Evolutionary conservation across 306 rosid genomes (phyloP).

Genomic region (Trifolium subterraneum): DNA sequence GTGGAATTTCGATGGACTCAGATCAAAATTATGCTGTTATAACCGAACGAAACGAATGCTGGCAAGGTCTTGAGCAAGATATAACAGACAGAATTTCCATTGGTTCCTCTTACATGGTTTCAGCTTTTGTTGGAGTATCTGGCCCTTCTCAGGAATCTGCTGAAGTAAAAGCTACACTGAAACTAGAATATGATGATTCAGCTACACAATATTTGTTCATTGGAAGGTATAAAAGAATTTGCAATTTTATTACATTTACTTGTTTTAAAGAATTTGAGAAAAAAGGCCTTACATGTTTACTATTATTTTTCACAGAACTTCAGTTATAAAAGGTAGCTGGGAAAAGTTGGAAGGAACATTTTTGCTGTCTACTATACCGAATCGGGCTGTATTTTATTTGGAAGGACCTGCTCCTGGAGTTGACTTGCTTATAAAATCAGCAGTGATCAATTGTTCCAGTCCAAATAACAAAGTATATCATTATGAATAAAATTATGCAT

Average conservation of each 20-base stretch:
- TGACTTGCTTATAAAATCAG: constrained; percentile 73
- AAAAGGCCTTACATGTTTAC: constrained; percentile 24
- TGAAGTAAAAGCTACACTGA: constrained; percentile 87
- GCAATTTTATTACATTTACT: constrained; percentile 5
- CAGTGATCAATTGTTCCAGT: constrained; percentile 55
- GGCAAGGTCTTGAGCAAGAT: constrained; percentile 98
- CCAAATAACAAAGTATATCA: constrained; percentile 51
- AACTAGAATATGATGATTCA: constrained; percentile 62
- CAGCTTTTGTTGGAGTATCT: constrained; percentile 80
- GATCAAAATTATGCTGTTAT: constrained; percentile 65
- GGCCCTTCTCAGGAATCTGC: constrained; percentile 61
- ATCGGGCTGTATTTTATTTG: constrained; percentile 69
- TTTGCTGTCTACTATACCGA: constrained; percentile 65
- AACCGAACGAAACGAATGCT: constrained; percentile 69
- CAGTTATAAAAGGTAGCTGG: constrained; percentile 70
- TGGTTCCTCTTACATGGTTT: constrained; percentile 67
- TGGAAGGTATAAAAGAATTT: constrained; percentile 64
- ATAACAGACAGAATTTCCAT: constrained; percentile 62
- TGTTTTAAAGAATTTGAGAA: constrained; percentile 23
- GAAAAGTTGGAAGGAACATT: constrained; percentile 81
- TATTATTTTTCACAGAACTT: constrained; percentile 62
- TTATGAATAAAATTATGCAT: constrained; percentile 55
- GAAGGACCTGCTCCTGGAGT: constrained; percentile 93
- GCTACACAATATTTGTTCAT: constrained; percentile 65
- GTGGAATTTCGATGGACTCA: constrained; percentile 38